Conservation (phyloP, 2,329 filamentous ascomycete genomes). For the Cladobotryum mycophilum region DNA sequence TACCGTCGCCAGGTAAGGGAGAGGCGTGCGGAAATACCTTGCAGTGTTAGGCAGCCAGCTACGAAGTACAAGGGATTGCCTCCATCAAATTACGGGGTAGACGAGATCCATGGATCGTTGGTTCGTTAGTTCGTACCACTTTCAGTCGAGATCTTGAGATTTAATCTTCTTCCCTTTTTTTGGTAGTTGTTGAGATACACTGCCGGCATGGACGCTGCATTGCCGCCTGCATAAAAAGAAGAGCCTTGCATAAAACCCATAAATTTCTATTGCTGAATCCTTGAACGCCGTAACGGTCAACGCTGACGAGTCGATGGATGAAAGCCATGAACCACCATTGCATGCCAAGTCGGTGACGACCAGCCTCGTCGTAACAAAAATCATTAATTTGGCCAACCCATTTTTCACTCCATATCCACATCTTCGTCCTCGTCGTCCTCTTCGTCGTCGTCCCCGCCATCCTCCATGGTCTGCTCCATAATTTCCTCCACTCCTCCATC, state of each 20-base stretch:
- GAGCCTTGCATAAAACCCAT: not conserved
- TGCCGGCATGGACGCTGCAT: too few species aligned
- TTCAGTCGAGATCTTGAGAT: too few species aligned
- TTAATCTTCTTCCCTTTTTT: too few species aligned
- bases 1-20: too few species aligned
- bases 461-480: constrained; percentile 10
- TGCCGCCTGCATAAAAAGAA: not conserved
- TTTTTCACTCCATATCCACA: constrained; percentile 27
- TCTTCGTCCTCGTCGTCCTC: constrained; percentile 21
- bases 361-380: constrained; percentile 7
- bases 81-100: too few species aligned
- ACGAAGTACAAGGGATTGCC: too few species aligned
- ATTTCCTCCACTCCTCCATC: constrained; percentile 30
- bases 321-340: constrained; percentile 7
- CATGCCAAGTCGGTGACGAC: constrained; percentile 5
- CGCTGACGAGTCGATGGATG: constrained; percentile 12
- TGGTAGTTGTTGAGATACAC: too few species aligned
- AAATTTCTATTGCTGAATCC: constrained; percentile 6
- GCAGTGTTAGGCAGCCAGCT: too few species aligned
- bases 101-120: too few species aligned
- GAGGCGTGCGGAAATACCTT: too few species aligned
- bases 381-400: constrained; percentile 6
- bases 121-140: too few species aligned
- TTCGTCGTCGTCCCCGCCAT: constrained; percentile 17
- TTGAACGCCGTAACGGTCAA: constrained; percentile 11